phyloP scores from a whole-genome alignment of 495 filamentous ascomycete species.

The Trichoderma reesei region DNA sequence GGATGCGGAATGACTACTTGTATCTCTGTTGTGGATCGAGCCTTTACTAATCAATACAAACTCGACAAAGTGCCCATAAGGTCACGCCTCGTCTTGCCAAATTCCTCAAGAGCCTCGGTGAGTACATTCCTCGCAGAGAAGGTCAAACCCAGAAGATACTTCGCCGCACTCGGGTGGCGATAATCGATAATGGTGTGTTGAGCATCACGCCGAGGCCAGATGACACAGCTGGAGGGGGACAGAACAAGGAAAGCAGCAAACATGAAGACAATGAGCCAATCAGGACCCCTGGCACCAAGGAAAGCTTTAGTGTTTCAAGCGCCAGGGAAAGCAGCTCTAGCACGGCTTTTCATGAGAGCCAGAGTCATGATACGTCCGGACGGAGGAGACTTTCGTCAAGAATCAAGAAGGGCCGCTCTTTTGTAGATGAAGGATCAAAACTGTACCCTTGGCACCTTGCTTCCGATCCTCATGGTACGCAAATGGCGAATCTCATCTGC shows the following conservation, averaged over 20 bases:
- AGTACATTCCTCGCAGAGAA: no score
- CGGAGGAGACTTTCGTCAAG: slow-evolving; percentile 6
- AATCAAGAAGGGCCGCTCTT: slow-evolving; percentile 10
- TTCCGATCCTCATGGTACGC: slow-evolving; percentile 15
- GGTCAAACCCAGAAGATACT: background rate
- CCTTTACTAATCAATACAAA: no score
- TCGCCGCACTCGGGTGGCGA: slow-evolving; percentile 3
- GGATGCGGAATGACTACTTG: background rate
- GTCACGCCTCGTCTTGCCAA: background rate
- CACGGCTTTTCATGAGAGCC: no score
- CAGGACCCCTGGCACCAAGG: no score
- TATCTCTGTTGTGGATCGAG: no score
- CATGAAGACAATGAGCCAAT: no score
- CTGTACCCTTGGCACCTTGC: slow-evolving; percentile 11
- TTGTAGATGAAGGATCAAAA: slow-evolving; percentile 10
- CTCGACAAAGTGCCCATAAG: background rate
- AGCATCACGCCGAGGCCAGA: background rate
- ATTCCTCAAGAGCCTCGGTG: background rate
- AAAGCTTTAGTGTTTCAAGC: no score
- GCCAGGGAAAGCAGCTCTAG: no score
- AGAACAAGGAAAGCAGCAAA: background rate
- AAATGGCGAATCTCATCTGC: slow-evolving; percentile 17
- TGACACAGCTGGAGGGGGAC: background rate
- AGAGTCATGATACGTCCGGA: background rate
- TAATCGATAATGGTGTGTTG: slow-evolving; percentile 14